Evolutionary conservation across 2,329 filamentous ascomycete species (phyloP).

Genomic region (Paracoccidioides brasiliensis): DNA sequence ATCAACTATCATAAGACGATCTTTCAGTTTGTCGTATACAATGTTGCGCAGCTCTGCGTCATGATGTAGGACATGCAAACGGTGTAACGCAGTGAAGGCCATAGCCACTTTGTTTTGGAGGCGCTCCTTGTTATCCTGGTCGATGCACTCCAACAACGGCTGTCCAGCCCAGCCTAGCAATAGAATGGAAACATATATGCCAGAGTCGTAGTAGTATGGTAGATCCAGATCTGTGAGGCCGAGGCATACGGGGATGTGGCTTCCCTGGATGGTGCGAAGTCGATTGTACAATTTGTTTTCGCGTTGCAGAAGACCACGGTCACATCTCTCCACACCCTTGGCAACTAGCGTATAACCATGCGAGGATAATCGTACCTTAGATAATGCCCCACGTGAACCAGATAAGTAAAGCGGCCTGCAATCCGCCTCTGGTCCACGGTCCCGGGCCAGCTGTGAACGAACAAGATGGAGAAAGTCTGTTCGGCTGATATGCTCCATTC

Average conservation of each 20-base stretch:
- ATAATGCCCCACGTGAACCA: constrained; percentile 17
- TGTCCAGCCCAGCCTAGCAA: constrained; percentile 8
- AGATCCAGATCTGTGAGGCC: constrained; percentile 8
- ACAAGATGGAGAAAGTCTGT: constrained; percentile 5
- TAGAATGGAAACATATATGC: constrained; percentile 5
- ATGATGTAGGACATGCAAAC: constrained; percentile 1
- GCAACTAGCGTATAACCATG: constrained; percentile 16
- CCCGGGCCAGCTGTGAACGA: constrained; percentile 1
- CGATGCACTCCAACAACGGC: not conserved
- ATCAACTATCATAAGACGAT: constrained; percentile 7
- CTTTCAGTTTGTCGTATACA: constrained; percentile 5
- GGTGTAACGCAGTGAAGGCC: constrained; percentile 3
- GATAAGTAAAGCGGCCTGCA: constrained; percentile 10
- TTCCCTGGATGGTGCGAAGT: constrained; percentile 9
- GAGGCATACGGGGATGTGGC: constrained; percentile 10
- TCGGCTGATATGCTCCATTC: constrained; percentile 4
- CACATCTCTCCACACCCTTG: constrained; percentile 9
- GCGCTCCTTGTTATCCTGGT: not conserved
- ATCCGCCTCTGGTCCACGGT: constrained; percentile 1
- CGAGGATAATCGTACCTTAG: constrained; percentile 17
- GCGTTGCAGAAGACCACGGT: constrained; percentile 4
- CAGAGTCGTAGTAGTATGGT: constrained; percentile 6
- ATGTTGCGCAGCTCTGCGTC: constrained; percentile 4
- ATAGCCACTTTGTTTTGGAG: not conserved
- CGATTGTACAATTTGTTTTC: constrained; percentile 11